A percentile compares a stretch with the other conserved stretches of the same genome.
These are phyloP conservation scores for Thelonectria olida DNA, from an alignment of 2,329 filamentous ascomycete genomes.

Conservation along the genomic window DNA sequence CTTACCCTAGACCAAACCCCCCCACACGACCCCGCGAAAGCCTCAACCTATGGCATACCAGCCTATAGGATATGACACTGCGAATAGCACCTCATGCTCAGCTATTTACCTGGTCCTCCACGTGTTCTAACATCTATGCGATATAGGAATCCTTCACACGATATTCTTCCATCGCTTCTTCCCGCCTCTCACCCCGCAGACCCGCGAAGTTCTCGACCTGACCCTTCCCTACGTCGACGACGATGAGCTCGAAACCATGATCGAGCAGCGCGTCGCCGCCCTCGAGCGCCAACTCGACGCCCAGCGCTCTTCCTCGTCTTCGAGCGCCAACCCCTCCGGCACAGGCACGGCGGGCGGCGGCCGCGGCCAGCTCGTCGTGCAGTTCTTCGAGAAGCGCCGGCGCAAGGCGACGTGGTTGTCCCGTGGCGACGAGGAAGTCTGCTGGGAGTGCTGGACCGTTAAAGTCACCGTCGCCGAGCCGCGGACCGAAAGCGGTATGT, in stretches of 20 bases:
- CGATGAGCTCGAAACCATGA: constrained; percentile 89
- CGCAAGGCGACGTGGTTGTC: constrained; percentile 80
- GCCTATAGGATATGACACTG: background rate
- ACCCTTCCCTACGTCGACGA: constrained; percentile 91
- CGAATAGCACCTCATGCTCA: background rate
- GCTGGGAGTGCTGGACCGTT: constrained; percentile 96
- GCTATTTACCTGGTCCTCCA: too few species aligned
- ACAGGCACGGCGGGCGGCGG: constrained; percentile 65
- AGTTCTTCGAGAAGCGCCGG: constrained; percentile 94
- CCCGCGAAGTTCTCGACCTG: constrained; percentile 89
- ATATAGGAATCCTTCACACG: constrained; percentile 85
- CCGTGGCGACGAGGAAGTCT: constrained; percentile 87
- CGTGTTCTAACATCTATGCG: background rate
- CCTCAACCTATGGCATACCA: constrained; percentile 8
- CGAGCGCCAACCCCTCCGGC: constrained; percentile 25
- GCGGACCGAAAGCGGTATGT: constrained; percentile 83
- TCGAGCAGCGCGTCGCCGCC: constrained; percentile 84
- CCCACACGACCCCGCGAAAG: constrained; percentile 2
- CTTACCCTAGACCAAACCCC: constrained; percentile 34
- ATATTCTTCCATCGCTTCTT: constrained; percentile 99
- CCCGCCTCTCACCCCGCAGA: constrained; percentile 81
- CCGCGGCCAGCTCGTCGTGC: constrained; percentile 81
- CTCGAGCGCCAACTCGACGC: constrained; percentile 81
- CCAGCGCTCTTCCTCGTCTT: constrained; percentile 54
- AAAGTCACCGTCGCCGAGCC: constrained; percentile 94